These are phyloP conservation scores for Coprinellus micaceus DNA, from an alignment of 768 basidiomycete species.

Conservation along the genomic window DNA sequence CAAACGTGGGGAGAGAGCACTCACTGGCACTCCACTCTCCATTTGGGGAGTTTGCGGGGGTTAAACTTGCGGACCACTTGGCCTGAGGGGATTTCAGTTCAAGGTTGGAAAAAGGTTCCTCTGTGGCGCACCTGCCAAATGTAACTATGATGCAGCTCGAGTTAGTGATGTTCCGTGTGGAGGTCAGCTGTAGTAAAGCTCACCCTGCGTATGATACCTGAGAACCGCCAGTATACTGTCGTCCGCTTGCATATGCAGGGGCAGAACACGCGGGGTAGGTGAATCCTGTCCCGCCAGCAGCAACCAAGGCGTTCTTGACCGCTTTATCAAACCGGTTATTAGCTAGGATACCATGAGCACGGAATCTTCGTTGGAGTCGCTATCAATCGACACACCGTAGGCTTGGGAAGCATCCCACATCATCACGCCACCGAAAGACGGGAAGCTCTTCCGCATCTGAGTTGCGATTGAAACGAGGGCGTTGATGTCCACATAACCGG, in stretches of 20 bases:
- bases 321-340: constrained; percentile 58
- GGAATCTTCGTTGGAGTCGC: not conserved
- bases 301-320: constrained; percentile 55
- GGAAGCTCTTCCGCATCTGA: constrained; percentile 52
- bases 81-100: constrained; percentile 35
- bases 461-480: constrained; percentile 46
- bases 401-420: constrained; percentile 50
- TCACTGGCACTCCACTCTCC: constrained; percentile 65
- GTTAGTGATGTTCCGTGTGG: constrained; percentile 2
- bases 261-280: constrained; percentile 60
- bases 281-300: constrained; percentile 67
- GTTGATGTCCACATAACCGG: constrained; percentile 51
- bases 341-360: constrained; percentile 29
- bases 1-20: constrained; percentile 20
- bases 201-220: constrained; percentile 56
- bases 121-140: constrained; percentile 52
- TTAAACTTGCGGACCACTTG: constrained; percentile 52
- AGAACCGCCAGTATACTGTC: constrained; percentile 46
- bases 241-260: constrained; percentile 47
- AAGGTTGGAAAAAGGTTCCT: not conserved
- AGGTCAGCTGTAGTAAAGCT: constrained; percentile 13
- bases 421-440: constrained; percentile 65
- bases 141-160: constrained; percentile 36
- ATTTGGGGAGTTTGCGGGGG: constrained; percentile 45
- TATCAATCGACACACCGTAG: constrained; percentile 35